Evolutionary conservation across 306 rosid genomes (phyloP).

Genomic region (Astragalus membranaceus): DNA sequence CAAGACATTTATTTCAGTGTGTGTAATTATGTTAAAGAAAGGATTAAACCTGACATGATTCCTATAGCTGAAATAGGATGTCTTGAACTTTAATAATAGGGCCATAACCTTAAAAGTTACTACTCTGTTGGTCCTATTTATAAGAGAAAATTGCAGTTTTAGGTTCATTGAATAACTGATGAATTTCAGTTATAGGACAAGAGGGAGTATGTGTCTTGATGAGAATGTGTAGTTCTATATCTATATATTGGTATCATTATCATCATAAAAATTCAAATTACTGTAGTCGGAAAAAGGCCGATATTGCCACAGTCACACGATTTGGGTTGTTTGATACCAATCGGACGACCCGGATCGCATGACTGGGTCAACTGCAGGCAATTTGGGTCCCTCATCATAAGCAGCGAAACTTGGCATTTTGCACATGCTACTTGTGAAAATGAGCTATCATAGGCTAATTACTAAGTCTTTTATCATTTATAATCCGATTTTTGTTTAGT

Average conservation of each 20-base stretch:
- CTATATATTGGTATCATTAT: background rate
- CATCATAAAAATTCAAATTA: background rate
- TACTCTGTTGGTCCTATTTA: no score
- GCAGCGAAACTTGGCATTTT: background rate
- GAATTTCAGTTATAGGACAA: no score
- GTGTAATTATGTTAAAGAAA: background rate
- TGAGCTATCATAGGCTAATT: slow-evolving; percentile 6
- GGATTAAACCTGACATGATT: background rate
- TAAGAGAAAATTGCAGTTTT: no score
- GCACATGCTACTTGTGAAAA: background rate
- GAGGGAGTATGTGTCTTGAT: background rate
- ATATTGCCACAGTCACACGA: no score
- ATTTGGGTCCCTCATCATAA: background rate
- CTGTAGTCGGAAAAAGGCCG: no score
- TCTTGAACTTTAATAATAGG: background rate
- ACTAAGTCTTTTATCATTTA: background rate
- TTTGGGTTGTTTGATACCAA: no score
- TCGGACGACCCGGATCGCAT: no score
- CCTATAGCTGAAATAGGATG: background rate
- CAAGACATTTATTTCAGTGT: no score
- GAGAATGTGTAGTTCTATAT: background rate
- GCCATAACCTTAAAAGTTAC: background rate
- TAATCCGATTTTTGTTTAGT: background rate
- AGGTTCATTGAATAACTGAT: no score
- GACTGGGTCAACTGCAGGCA: no score